Base-by-base conservation (phyloP, 257 asterid genomes). In the Ajuga chamaepitys region DNA sequence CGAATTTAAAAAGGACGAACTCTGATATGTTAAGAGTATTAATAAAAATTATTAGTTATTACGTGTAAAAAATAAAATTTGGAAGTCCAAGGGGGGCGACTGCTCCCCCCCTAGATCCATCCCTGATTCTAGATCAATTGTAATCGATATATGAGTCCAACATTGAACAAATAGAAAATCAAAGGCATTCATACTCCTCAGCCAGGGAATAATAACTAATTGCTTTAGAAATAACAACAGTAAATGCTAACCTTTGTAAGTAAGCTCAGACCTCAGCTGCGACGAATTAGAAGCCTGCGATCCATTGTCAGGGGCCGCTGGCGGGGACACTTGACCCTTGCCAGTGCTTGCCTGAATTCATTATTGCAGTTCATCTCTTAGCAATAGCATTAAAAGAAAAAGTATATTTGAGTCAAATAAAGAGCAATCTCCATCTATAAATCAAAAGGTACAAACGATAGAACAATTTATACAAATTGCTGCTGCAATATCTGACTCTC, bases 281-380 rank as follows among this genome's bases (percentile, higher is more conserved):
- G 85, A 57, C n/a, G 80, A 51, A 67, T 26, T 67, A n/a, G 85
- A 69, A 17, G 74, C 78, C 68, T 77, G 77, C 12, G 87, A 71
- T 14, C 75, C 81, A 59, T 72, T 67, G 66, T 80, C 89, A 2
- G 83, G 68, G 16, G 70, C 73, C 4, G 58, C 58, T 3, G 65
- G 61, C 7, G 79, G 57, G 42, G 85, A 65, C 24, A 70, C 81
- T 73, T 71, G 86, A 58, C 77, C 79, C 67, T 74, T 85, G 38
- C 44, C 72, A 72, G 48, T 70, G 70, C 55, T 75, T 34, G 82
- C 92, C 96, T 88, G 66, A 14, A 58, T 12, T 58, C 26, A 72
- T n/a, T n/a, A n/a, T 64, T 4, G 41, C 48, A 55, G 52, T 35
- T 45, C 24, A 13, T 11, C 32, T 42, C 25, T 24, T 42, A 62